These are phyloP conservation scores for Daldinia concentrica DNA, from an alignment of 495 filamentous ascomycete genomes.

Conservation along the genomic window DNA sequence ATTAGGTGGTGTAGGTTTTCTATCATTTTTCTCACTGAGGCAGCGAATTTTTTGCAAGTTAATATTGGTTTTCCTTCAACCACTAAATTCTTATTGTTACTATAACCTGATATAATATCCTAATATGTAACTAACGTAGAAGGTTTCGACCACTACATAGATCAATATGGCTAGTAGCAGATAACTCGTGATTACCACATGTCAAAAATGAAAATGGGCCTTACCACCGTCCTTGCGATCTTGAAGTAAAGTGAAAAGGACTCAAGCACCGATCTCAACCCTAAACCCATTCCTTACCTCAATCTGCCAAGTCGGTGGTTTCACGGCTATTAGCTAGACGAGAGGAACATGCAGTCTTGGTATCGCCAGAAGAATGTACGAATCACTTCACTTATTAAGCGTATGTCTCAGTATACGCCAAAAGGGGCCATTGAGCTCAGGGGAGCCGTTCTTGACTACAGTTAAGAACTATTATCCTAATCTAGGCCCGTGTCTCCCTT, in stretches of 20 bases:
- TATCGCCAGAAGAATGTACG: neutral
- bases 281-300: neutral
- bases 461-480: neutral
- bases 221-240: neutral
- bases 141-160: neutral
- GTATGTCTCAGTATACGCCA: constrained; percentile 8
- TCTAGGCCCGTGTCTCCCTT: neutral
- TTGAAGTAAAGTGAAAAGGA: neutral
- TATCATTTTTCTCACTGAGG: neutral
- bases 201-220: neutral
- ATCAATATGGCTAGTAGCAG: neutral
- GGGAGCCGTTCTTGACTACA: neutral
- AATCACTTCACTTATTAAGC: neutral
- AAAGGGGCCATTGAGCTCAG: neutral
- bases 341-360: neutral
- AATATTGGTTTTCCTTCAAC: neutral
- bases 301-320: neutral
- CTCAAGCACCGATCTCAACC: neutral
- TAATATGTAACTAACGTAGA: neutral
- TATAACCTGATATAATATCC: neutral
- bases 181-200: neutral
- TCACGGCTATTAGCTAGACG: neutral
- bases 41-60: neutral
- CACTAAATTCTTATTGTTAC: neutral
- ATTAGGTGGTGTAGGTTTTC: neutral